Evolutionary conservation across 2,329 filamentous ascomycete genomes (phyloP).

Genomic region (Incumbomyces lentus): DNA sequence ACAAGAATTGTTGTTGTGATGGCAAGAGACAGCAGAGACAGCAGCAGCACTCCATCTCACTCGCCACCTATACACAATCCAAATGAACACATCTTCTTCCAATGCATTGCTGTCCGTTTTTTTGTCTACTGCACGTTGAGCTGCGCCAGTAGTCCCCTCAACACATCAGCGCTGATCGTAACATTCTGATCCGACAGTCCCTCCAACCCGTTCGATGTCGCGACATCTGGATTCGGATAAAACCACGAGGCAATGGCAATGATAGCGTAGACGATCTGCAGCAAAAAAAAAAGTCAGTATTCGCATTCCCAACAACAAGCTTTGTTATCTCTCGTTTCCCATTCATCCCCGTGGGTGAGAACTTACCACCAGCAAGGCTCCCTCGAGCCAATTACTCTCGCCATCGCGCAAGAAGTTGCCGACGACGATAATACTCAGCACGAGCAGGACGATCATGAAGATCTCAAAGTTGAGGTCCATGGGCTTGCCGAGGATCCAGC

Average conservation of each 20-base stretch:
- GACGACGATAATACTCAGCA: conserved; percentile 74
- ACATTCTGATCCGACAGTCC: conserved; percentile 1
- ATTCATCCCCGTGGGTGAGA: too few relatives aligned
- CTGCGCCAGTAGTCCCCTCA: not conserved
- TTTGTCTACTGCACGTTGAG: not conserved
- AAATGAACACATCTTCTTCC: too few relatives aligned
- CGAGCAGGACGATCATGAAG: conserved; percentile 71
- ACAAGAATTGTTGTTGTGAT: too few relatives aligned
- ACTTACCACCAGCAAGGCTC: conserved; percentile 61
- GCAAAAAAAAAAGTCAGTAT: not conserved
- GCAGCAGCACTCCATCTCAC: too few relatives aligned
- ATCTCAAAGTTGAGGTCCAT: conserved; percentile 78
- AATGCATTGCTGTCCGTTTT: too few relatives aligned
- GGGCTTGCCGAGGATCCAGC: conserved; percentile 59
- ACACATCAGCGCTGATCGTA: conserved; percentile 1
- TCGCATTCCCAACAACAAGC: not conserved
- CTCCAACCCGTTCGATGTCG: conserved; percentile 9
- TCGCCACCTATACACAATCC: too few relatives aligned
- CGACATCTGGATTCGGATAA: conserved; percentile 42
- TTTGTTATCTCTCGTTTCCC: too few relatives aligned
- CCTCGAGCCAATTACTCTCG: conserved; percentile 85
- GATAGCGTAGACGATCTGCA: conserved; percentile 44
- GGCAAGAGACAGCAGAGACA: too few relatives aligned
- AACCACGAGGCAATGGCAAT: conserved; percentile 52
- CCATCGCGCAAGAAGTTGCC: conserved; percentile 78